Conservation (phyloP, 2,329 filamentous ascomycete species). For the Fusarium marasasianum region DNA sequence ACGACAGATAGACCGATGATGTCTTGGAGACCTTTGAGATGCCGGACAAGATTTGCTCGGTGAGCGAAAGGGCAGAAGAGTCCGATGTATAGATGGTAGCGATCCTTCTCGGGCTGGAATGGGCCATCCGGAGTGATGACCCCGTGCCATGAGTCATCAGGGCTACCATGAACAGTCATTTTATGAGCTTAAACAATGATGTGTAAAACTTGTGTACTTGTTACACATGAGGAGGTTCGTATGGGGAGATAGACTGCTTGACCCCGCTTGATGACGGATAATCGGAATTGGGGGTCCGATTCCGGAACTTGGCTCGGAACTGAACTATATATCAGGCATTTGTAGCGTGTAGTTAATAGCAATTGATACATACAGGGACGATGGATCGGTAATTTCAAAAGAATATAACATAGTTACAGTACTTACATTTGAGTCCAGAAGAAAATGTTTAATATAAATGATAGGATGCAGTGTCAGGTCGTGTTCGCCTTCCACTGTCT, state of each 20-base stretch:
- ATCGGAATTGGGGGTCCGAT: not conserved
- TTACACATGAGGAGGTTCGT: not conserved
- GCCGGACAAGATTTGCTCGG: constrained; percentile 74
- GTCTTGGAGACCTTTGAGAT: constrained; percentile 77
- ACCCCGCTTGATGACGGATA: constrained; percentile 3
- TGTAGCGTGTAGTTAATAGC: not conserved
- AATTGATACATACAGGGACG: not conserved
- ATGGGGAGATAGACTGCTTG: not conserved
- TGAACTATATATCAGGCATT: not conserved
- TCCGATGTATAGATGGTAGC: constrained; percentile 70
- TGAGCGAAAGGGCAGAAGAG: constrained; percentile 74
- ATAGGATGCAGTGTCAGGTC: not conserved
- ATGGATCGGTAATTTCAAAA: too few species aligned
- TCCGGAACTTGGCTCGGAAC: not conserved
- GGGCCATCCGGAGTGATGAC: constrained; percentile 35
- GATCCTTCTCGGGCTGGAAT: constrained; percentile 65
- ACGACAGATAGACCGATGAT: constrained; percentile 71
- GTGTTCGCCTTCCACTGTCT: not conserved
- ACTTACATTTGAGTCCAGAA: not conserved
- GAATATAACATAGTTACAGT: not conserved
- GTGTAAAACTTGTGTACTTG: too few species aligned
- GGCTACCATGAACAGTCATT: constrained; percentile 32
- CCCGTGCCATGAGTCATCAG: constrained; percentile 42
- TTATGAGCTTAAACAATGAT: not conserved
- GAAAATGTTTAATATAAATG: too few species aligned